A percentile compares a stretch with the other conserved stretches of the same genome.
Conservation (phyloP, 345 rosid genomes). For the Populus nigra region DNA sequence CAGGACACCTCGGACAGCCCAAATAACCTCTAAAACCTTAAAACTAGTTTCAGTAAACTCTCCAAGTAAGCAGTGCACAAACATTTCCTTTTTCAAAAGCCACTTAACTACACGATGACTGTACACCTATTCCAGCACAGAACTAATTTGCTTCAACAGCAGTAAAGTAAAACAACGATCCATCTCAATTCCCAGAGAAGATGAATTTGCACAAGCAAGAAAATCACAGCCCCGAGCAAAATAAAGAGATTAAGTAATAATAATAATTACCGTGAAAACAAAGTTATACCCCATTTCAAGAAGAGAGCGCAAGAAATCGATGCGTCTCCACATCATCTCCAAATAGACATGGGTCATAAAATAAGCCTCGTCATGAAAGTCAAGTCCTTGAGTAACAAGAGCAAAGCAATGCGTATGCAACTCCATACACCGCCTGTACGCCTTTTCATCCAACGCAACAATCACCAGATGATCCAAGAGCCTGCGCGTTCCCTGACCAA, state of each 20-base stretch:
- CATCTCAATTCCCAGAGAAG: too few relatives aligned
- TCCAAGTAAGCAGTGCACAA: background rate
- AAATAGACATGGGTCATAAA: conserved; percentile 78
- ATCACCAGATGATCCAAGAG: conserved; percentile 74
- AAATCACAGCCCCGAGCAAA: background rate
- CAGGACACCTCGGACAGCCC: too few relatives aligned
- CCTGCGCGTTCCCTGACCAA: conserved; percentile 52
- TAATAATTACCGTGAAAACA: conserved; percentile 69
- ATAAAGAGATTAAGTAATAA: background rate
- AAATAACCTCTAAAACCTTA: background rate
- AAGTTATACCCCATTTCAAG: conserved; percentile 87
- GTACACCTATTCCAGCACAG: background rate
- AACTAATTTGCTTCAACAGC: background rate
- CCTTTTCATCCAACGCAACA: conserved; percentile 66
- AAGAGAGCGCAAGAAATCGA: conserved; percentile 64
- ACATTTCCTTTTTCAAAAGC: background rate
- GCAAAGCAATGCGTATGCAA: conserved; percentile 68
- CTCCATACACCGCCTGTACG: conserved; percentile 55
- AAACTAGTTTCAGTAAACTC: background rate
- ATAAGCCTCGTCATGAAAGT: conserved; percentile 69
- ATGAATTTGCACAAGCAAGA: too few relatives aligned
- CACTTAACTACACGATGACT: background rate
- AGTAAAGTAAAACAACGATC: too few relatives aligned
- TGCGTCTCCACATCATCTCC: conserved; percentile 95
- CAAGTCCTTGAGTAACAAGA: conserved; percentile 59